Conservation (phyloP, 306 rosid species). For the Dalbergia cochinchinensis region DNA sequence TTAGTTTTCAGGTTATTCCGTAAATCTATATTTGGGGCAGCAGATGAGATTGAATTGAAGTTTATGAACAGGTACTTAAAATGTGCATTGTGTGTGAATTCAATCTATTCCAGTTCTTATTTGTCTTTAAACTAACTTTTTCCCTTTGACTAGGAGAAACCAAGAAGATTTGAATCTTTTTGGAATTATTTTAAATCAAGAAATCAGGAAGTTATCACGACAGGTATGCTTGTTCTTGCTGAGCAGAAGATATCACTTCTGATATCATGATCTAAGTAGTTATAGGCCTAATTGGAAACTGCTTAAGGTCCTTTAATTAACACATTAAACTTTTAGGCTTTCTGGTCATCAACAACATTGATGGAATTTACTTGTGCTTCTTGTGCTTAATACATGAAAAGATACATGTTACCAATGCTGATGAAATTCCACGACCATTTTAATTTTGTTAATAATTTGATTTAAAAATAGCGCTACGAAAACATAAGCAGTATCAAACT, state of each 20-base stretch:
- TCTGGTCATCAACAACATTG: neutral
- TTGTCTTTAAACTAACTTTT: slow-evolving; percentile 29
- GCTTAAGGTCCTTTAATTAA: neutral
- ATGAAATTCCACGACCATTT: neutral
- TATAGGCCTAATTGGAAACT: neutral
- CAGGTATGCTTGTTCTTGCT: slow-evolving; percentile 70
- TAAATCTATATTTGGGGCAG: slow-evolving; percentile 87
- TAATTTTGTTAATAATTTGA: neutral
- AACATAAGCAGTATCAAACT: neutral
- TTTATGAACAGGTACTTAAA: slow-evolving; percentile 88
- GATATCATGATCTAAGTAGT: slow-evolving; percentile 21
- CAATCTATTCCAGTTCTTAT: slow-evolving; percentile 17
- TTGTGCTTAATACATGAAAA: neutral
- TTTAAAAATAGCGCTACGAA: neutral
- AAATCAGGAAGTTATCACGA: slow-evolving; percentile 80
- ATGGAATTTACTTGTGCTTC: neutral
- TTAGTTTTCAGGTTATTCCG: slow-evolving; percentile 82
- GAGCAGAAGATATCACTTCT: slow-evolving; percentile 29
- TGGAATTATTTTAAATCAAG: slow-evolving; percentile 82
- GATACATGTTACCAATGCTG: neutral
- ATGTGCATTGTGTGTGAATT: slow-evolving; percentile 32
- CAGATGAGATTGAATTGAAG: slow-evolving; percentile 94
- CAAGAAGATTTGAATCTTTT: slow-evolving; percentile 88
- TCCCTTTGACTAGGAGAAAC: slow-evolving; percentile 72
- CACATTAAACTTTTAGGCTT: slow-evolving; percentile 14